Base-by-base conservation (phyloP, 2,329 filamentous ascomycete species). In the Coniochaeta prunicola region DNA sequence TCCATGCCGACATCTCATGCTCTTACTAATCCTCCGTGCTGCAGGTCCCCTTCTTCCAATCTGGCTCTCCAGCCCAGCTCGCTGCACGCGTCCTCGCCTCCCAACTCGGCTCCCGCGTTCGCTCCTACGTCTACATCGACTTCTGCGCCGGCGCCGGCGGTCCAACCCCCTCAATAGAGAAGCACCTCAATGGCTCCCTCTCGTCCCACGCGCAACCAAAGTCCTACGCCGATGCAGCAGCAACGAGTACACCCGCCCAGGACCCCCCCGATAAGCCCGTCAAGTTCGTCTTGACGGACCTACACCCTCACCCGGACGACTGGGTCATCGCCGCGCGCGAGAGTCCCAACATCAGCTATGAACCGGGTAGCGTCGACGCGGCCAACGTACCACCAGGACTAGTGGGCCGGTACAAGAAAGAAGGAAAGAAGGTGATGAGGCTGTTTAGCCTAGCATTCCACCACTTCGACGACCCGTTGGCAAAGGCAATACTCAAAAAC, bases 381-480 rank as follows among this genome's bases (percentile, higher is more conserved):
- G 77, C 82, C 12, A 73, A 78, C 56, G 84, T 82, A 1, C 83
- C 86, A n/a, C 66, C 71, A 33, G 71, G 77, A 42, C 70, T 86
- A 33, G 71, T 82, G 53, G 65, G 59, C 1, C 33, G 58, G 24
- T 65, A 65, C 36, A 61, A 60, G 28, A n/a, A 63, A 6, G 68
- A 71, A 12, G 74, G 73, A 3, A 76, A 74, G 55, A 80, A 78
- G 66, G 80, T 89, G 24, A 88, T 91, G 68, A 78, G 89, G 4
- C 73, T 91, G 56, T 92, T 89, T 70, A 89, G 87, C 68, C 76
- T 91, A 2, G 83, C 87, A 1, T 92, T 92, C 67, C 89, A 92
- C 71, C 89, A 92, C 73, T 92, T 92, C 64, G 80, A 85, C 61
- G 86, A 91, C 66, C 72, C 73, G 4, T 71, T 85, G 19, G 89